These are phyloP conservation scores for Zasmidium cellare DNA, from an alignment of 2,329 filamentous ascomycete genomes.

Conservation along the genomic window DNA sequence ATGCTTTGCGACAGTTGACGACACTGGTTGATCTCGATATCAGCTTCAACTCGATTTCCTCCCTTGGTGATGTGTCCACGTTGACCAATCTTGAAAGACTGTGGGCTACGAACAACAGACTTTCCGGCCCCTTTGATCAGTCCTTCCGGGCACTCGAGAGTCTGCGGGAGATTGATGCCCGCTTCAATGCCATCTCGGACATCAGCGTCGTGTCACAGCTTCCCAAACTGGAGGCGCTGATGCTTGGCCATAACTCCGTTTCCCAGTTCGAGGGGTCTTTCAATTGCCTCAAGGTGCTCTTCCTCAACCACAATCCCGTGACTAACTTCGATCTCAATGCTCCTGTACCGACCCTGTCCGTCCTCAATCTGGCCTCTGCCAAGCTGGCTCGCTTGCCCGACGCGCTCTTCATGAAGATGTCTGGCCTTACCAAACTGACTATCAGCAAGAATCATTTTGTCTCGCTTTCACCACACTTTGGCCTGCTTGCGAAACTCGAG, in stretches of 20 bases:
- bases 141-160: slow-evolving; percentile 71
- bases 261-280: slow-evolving; percentile 91
- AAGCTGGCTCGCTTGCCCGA: slow-evolving; percentile 88
- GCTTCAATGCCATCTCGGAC: slow-evolving; percentile 85
- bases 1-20: slow-evolving; percentile 78
- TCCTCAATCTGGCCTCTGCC: slow-evolving; percentile 84
- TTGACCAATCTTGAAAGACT: slow-evolving; percentile 81
- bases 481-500: slow-evolving; percentile 78
- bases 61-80: slow-evolving; percentile 76
- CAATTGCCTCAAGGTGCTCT: slow-evolving; percentile 75
- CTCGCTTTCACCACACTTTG: slow-evolving; percentile 81
- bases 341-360: slow-evolving; percentile 77
- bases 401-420: slow-evolving; percentile 81
- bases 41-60: slow-evolving; percentile 89
- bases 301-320: slow-evolving; percentile 91
- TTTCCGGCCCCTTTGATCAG: slow-evolving; percentile 70
- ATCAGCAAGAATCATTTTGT: slow-evolving; percentile 96
- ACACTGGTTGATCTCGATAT: slow-evolving; percentile 90
- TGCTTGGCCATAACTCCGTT: slow-evolving; percentile 89
- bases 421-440: slow-evolving; percentile 81
- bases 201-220: slow-evolving; percentile 85
- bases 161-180: slow-evolving; percentile 87
- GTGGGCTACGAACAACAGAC: slow-evolving; percentile 92
- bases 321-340: slow-evolving; percentile 85
- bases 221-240: slow-evolving; percentile 82